Percentiles rank a stretch among this genome's conserved stretches.
phyloP scores from a whole-genome alignment of 257 asterid species.

The Ligustrum vulgare region DNA sequence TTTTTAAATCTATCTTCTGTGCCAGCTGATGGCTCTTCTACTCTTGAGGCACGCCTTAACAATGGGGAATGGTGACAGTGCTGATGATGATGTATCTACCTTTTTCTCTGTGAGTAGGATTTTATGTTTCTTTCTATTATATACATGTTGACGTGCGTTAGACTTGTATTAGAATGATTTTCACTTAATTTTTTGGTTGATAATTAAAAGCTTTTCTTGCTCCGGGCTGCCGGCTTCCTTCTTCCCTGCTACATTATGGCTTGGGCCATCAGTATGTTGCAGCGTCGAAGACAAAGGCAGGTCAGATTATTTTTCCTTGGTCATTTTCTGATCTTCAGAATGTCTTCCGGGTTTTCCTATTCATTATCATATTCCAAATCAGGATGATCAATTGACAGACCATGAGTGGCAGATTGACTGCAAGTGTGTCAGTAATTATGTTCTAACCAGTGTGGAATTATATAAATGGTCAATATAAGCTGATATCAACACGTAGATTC shows the following conservation, averaged over 20 bases:
- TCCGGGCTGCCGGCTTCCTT: slow-evolving; percentile 50
- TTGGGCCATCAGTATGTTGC: slow-evolving; percentile 52
- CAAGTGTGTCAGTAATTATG: background rate
- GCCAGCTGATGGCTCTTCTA: slow-evolving; percentile 51
- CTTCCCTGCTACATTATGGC: slow-evolving; percentile 55
- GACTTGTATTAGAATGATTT: background rate
- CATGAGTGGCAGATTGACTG: background rate
- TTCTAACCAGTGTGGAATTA: background rate
- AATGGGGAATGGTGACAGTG: slow-evolving; percentile 40
- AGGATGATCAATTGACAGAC: background rate
- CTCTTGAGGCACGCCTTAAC: slow-evolving; percentile 51
- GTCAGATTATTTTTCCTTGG: slow-evolving; percentile 13
- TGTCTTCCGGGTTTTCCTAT: background rate
- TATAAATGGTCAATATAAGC: background rate
- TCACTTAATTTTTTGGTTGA: slow-evolving; percentile 8
- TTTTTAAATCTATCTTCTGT: slow-evolving; percentile 2
- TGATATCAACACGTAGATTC: background rate
- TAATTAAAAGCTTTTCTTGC: slow-evolving; percentile 45
- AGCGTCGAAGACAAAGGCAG: slow-evolving; percentile 56
- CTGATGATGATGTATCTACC: slow-evolving; percentile 46
- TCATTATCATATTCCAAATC: background rate
- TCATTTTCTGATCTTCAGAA: background rate
- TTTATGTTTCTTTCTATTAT: background rate
- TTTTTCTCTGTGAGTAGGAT: slow-evolving; percentile 41
- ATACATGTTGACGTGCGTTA: background rate